Percentiles rank a stretch among this genome's conserved stretches.
Conservation (phyloP, 352 stramenopile species). For the Pythium aphanidermatum region DNA sequence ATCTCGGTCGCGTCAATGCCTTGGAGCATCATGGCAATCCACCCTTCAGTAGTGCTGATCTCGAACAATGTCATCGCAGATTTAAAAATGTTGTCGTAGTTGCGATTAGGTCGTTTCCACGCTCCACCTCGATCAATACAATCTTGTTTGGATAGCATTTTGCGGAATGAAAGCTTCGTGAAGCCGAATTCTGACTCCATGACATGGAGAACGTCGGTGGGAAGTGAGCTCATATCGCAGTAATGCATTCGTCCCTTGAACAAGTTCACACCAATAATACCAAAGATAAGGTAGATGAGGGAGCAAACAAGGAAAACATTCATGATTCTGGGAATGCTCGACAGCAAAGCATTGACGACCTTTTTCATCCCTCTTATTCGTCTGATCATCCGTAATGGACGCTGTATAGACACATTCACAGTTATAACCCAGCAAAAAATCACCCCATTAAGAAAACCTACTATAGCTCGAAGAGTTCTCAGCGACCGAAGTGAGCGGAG, state of each 20-base stretch:
- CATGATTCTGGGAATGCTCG: constrained; percentile 65
- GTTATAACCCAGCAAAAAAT: neutral
- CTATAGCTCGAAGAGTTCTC: constrained; percentile 54
- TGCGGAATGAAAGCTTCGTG: constrained; percentile 33
- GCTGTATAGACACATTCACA: constrained; percentile 6
- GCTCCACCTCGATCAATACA: constrained; percentile 23
- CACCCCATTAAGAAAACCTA: constrained; percentile 12
- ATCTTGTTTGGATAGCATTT: constrained; percentile 29
- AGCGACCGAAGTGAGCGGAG: constrained; percentile 54
- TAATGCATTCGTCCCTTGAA: constrained; percentile 83
- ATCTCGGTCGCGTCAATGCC: constrained; percentile 63
- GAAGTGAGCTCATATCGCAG: constrained; percentile 49
- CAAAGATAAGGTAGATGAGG: constrained; percentile 87
- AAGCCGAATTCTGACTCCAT: constrained; percentile 34
- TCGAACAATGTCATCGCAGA: constrained; percentile 71
- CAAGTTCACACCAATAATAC: constrained; percentile 57
- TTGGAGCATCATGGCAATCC: constrained; percentile 76
- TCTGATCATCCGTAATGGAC: constrained; percentile 63
- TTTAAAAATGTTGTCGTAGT: constrained; percentile 63
- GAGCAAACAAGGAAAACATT: constrained; percentile 82
- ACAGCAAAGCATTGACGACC: constrained; percentile 73
- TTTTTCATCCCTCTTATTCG: constrained; percentile 56
- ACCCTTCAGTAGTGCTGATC: constrained; percentile 84
- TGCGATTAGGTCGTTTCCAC: constrained; percentile 28
- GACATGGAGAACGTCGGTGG: constrained; percentile 7